These are phyloP conservation scores for Fusarium sp. DNA, from an alignment of 2,329 filamentous ascomycete species.

Conservation along the genomic window DNA sequence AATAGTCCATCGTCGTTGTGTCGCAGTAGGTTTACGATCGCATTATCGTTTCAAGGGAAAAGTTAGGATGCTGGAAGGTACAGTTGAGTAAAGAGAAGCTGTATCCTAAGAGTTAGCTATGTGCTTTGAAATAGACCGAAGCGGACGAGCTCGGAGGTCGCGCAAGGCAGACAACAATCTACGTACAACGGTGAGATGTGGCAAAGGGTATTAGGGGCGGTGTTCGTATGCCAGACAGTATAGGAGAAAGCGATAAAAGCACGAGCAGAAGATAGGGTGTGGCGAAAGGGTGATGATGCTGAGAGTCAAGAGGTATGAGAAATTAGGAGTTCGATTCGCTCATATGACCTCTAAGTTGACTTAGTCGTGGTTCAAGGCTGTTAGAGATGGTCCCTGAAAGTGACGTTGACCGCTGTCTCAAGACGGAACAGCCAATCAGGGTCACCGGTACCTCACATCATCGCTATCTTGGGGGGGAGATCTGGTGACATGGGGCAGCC, in stretches of 20 bases:
- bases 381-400: constrained; percentile 31
- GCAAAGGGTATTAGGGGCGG: constrained; percentile 14
- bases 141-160: constrained; percentile 11
- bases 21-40: constrained; percentile 25
- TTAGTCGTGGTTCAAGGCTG: constrained; percentile 25
- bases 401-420: constrained; percentile 33
- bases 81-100: background rate
- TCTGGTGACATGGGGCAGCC: constrained; percentile 22
- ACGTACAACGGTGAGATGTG: constrained; percentile 33
- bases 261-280: constrained; percentile 10
- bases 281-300: constrained; percentile 19
- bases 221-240: background rate
- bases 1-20: constrained; percentile 71
- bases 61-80: background rate
- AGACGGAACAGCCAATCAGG: constrained; percentile 21
- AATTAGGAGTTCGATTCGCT: background rate
- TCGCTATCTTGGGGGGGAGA: background rate
- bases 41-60: constrained; percentile 30
- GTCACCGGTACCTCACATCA: background rate
- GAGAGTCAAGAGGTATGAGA: constrained; percentile 20
- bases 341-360: constrained; percentile 28
- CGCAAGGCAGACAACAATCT: constrained; percentile 36
- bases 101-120: constrained; percentile 13
- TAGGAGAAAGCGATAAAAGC: constrained; percentile 13
- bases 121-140: background rate